phyloP scores from a whole-genome alignment of 2,329 filamentous ascomycete genomes.

The Beauveria sp. region DNA sequence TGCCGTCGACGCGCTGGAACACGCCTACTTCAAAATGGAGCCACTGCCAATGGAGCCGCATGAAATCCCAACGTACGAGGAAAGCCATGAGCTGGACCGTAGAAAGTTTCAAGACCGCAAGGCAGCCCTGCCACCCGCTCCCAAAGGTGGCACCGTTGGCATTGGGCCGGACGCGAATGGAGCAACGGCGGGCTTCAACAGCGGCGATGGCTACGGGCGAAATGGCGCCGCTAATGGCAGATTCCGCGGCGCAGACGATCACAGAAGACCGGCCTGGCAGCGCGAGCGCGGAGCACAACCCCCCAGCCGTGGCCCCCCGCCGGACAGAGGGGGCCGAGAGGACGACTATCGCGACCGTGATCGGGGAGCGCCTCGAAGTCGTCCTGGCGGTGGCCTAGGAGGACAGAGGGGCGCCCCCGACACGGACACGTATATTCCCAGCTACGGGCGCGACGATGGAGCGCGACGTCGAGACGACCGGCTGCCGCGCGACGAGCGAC shows the following conservation, averaged over 20 bases:
- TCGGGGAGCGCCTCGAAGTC: conserved; percentile 27
- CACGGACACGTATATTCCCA: conserved; percentile 44
- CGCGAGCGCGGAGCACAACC: conserved; percentile 45
- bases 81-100: conserved; percentile 93
- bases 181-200: conserved; percentile 40
- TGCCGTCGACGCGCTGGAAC: conserved; percentile 85
- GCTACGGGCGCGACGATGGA: conserved; percentile 32
- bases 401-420: conserved; percentile 27
- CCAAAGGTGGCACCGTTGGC: conserved; percentile 84
- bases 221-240: conserved; percentile 33
- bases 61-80: conserved; percentile 86
- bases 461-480: conserved; percentile 21
- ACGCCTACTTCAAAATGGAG: conserved; percentile 77
- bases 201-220: conserved; percentile 40
- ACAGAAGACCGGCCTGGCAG: conserved; percentile 47
- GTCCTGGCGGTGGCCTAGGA: conserved; percentile 23
- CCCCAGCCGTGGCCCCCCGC: conserved; percentile 4
- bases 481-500: conserved; percentile 13
- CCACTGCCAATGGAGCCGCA: conserved; percentile 75
- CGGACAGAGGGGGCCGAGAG: conserved; percentile 39
- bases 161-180: conserved; percentile 52
- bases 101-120: conserved; percentile 84
- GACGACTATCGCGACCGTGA: conserved; percentile 29
- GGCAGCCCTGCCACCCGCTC: conserved; percentile 77
- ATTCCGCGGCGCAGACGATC: conserved; percentile 34